Base-by-base conservation (phyloP, 306 rosid genomes). In the Sindora glabra region DNA sequence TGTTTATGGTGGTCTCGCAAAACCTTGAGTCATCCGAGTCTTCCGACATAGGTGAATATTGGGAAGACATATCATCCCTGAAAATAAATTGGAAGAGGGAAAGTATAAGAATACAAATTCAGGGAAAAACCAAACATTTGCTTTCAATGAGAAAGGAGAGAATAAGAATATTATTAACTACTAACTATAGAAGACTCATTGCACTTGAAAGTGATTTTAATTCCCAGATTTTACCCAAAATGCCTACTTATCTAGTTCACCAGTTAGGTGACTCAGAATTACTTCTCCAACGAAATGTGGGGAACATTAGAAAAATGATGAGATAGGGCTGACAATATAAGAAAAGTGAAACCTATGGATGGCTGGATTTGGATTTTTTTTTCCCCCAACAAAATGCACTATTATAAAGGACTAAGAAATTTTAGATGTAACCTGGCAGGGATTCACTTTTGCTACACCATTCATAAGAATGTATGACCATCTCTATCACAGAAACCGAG, bases 41-140 rank as follows among this genome's bases (percentile, higher is more conserved):
- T 71, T 92, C 99, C n/a, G 95, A 92, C 99, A 92, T 89, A 0
- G 97, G 99, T 53, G 97, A 92, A 74, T 89, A 89, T 59, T 86
- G 96, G 22, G 70, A 62, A 42, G 80, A 72, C 82, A 89, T 68
- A 36, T 92, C 96, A 77, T 92, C 99, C 81, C 99, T 92, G 69
- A 36, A 64, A 80, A 41, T 42, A 42, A 30, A 63, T 48, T 38
- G 74, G 38, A 33, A 0, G 0, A 46, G 5, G 16, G 48, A 40
- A 38, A 52, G 17, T 2, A 38, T 29, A 13, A 29, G 30, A 21
- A 3, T 33, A 10, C 32, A 36, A 12, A 19, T 39, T 30, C 37
- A 48, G 27, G 38, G 14, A 2, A 1, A 33, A 49, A 40, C 27
- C 5, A n/a, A 29, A 13, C 21, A 13, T n/a, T n/a, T n/a, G n/a